Conservation (phyloP, 345 rosid species). For the Gossypium herbaceum region DNA sequence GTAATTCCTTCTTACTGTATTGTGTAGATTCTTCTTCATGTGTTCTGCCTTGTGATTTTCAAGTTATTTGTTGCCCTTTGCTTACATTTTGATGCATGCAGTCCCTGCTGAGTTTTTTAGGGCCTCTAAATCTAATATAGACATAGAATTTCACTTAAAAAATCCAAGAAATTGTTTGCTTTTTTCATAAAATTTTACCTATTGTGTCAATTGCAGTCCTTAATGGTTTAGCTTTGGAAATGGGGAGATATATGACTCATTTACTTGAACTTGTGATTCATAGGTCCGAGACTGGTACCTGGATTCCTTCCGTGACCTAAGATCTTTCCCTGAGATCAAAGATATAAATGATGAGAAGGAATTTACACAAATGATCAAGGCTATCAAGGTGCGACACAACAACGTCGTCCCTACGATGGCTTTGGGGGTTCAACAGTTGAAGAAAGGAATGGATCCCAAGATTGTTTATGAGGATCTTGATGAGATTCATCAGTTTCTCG, state of each 20-base stretch:
- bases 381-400: slow-evolving; percentile 94
- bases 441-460: slow-evolving; percentile 60
- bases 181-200: neutral
- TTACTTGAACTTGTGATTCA: slow-evolving; percentile 7
- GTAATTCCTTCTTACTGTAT: neutral
- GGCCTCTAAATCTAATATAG: neutral
- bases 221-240: neutral
- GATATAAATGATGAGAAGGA: slow-evolving; percentile 62
- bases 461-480: slow-evolving; percentile 54
- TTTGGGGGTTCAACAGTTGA: slow-evolving; percentile 87
- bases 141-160: neutral
- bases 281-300: slow-evolving; percentile 99
- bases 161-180: neutral
- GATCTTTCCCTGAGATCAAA: slow-evolving; percentile 82
- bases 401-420: slow-evolving; percentile 99
- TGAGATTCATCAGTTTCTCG: slow-evolving; percentile 91
- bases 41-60: neutral
- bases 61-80: neutral
- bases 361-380: slow-evolving; percentile 90
- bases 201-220: neutral
- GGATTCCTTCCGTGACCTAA: slow-evolving; percentile 91
- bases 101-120: neutral
- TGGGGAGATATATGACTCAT: neutral
- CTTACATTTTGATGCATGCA: neutral
- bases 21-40: neutral